Conservation (phyloP, 2,329 filamentous ascomycete genomes). For the Clarireedia monteithiana region DNA sequence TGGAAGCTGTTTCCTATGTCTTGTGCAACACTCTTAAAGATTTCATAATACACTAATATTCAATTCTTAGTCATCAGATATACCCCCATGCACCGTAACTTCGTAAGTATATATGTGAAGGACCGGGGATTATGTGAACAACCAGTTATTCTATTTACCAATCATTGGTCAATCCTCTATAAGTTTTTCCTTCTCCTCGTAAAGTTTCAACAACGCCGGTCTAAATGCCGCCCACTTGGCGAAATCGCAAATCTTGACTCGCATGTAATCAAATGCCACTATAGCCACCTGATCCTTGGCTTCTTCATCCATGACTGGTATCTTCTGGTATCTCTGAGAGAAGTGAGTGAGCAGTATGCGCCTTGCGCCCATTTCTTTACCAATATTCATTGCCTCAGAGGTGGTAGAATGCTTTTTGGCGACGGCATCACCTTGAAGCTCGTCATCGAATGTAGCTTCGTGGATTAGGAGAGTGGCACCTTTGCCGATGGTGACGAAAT, state of each 20-base stretch:
- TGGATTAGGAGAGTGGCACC: conserved; percentile 82
- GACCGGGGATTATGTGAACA: not conserved
- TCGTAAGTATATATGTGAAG: not conserved
- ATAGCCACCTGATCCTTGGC: conserved; percentile 54
- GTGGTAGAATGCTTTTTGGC: conserved; percentile 91
- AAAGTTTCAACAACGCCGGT: conserved; percentile 49
- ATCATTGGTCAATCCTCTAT: not conserved
- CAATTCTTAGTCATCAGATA: no score
- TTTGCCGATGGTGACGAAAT: conserved; percentile 63
- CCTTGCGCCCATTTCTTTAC: conserved; percentile 68
- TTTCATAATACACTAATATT: no score
- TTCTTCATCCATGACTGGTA: conserved; percentile 31
- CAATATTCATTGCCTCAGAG: conserved; percentile 74
- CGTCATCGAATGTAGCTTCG: conserved; percentile 93
- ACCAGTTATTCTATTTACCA: not conserved
- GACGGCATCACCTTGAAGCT: conserved; percentile 65
- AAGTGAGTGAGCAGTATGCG: conserved; percentile 88
- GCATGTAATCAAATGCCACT: conserved; percentile 75
- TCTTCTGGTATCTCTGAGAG: conserved; percentile 71
- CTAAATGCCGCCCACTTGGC: conserved; percentile 56
- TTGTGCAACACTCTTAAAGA: no score
- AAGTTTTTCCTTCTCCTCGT: conserved; percentile 34
- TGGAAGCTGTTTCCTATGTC: no score
- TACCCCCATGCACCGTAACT: no score
- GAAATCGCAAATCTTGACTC: conserved; percentile 63